These are phyloP conservation scores for Microbotryomycetes sp. DNA, from an alignment of 1,284 basidiomycete species.

Conservation along the genomic window DNA sequence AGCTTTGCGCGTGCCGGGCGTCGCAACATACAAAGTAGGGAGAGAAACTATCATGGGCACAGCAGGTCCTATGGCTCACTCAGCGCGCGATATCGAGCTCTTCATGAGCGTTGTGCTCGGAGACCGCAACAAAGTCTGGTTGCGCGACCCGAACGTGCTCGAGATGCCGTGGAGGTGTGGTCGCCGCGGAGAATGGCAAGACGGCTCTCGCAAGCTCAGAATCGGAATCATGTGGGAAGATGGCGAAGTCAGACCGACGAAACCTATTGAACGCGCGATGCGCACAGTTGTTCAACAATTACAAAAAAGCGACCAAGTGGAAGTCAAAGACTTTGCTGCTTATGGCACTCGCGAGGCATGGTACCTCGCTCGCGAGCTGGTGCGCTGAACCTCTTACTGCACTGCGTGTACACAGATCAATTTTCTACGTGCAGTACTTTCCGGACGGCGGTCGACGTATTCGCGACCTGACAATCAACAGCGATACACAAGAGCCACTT, in stretches of 20 bases:
- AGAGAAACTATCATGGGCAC: constrained; percentile 38
- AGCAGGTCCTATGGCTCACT: constrained; percentile 39
- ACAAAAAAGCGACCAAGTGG: constrained; percentile 26
- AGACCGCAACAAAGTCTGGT: constrained; percentile 35
- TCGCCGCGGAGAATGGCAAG: constrained; percentile 11
- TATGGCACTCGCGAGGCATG: constrained; percentile 33
- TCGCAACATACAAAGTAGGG: constrained; percentile 4
- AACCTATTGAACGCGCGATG: constrained; percentile 41
- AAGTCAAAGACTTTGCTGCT: constrained; percentile 35
- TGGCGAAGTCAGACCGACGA: constrained; percentile 40
- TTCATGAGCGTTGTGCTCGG: constrained; percentile 38
- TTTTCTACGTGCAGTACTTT: constrained; percentile 37
- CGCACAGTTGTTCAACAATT: constrained; percentile 35
- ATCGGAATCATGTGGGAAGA: constrained; percentile 44
- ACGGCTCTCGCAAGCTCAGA: constrained; percentile 32
- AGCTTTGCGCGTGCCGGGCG: constrained; percentile 21
- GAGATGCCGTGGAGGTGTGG: constrained; percentile 31
- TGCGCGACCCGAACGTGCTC: constrained; percentile 36
- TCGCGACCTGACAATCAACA: constrained; percentile 18
- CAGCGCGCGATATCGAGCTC: constrained; percentile 38
- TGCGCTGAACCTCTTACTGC: constrained; percentile 13
- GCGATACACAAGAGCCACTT: constrained; percentile 35
- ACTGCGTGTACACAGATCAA: constrained; percentile 13
- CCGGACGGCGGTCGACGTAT: constrained; percentile 38
- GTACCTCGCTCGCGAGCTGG: constrained; percentile 27